phyloP scores from a whole-genome alignment of 208 protist species.

The Borovskyia barvae region DNA sequence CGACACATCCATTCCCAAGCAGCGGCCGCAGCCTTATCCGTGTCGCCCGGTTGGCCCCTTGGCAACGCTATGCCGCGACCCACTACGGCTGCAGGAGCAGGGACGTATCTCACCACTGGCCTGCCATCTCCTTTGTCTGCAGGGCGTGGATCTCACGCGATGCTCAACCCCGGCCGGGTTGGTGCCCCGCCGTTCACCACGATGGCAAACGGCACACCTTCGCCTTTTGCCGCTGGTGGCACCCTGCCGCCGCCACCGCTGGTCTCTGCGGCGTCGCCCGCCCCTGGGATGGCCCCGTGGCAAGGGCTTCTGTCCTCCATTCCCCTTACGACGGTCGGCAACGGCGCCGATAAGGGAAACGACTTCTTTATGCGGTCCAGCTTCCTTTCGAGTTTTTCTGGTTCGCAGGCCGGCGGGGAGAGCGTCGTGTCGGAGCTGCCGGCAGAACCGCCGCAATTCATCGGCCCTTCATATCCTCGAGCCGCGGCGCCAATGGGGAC shows the following conservation, averaged over 20 bases:
- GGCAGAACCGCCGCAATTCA: constrained; percentile 7
- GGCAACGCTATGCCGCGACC: constrained; percentile 11
- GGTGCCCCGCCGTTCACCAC: not conserved
- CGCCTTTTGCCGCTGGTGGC: constrained; percentile 10
- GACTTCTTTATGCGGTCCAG: too few relatives aligned
- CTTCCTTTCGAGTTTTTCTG: too few relatives aligned
- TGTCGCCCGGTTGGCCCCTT: too few relatives aligned
- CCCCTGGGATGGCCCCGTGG: constrained; percentile 2
- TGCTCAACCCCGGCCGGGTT: too few relatives aligned
- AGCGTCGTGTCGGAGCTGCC: constrained; percentile 9
- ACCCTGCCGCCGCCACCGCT: constrained; percentile 15
- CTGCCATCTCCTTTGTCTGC: constrained; percentile 3
- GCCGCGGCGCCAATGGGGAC: too few relatives aligned
- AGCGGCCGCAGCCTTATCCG: too few relatives aligned
- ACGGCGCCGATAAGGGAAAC: not conserved
- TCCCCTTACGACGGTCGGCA: not conserved
- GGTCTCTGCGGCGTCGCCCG: not conserved
- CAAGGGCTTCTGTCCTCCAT: constrained; percentile 8
- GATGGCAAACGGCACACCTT: constrained; percentile 1
- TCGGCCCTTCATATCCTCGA: not conserved
- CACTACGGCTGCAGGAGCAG: constrained; percentile 10
- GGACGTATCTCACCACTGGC: constrained; percentile 30
- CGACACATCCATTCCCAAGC: too few relatives aligned
- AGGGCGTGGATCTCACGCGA: too few relatives aligned
- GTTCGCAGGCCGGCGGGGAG: too few relatives aligned